Evolutionary conservation across 2,329 filamentous ascomycete genomes (phyloP).

Genomic region (Penicillium concentricum): DNA sequence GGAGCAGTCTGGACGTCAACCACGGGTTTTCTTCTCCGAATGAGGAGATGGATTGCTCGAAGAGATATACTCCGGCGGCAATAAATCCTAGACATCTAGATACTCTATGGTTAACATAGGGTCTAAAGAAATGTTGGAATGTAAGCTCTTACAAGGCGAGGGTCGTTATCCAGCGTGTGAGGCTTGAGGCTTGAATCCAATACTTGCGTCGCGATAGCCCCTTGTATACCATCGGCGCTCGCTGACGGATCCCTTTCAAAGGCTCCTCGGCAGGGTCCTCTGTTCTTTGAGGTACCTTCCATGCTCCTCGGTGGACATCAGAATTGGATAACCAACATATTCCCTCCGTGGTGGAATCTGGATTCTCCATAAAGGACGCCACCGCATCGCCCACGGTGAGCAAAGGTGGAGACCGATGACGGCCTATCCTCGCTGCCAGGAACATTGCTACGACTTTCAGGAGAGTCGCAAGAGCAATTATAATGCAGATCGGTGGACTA

Average conservation of each 20-base stretch:
- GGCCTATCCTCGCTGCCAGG: constrained; percentile 1
- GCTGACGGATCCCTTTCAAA: neutral
- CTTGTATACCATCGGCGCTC: neutral
- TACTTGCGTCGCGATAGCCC: neutral
- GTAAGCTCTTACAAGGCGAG: neutral
- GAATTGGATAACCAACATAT: constrained; percentile 7
- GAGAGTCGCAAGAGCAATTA: constrained; percentile 5
- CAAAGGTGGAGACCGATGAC: constrained; percentile 1
- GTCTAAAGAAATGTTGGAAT: neutral
- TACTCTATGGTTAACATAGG: neutral
- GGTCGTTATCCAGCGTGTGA: neutral
- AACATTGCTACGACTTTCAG: constrained; percentile 19
- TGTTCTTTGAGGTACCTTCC: neutral
- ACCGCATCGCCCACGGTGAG: constrained; percentile 31
- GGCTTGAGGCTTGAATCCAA: neutral
- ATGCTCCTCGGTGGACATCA: neutral
- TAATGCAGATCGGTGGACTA: constrained; percentile 9
- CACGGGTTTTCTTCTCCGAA: neutral
- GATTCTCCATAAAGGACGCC: constrained; percentile 23
- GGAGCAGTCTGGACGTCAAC: neutral
- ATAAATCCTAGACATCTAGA: neutral
- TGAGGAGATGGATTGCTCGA: neutral
- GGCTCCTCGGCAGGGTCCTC: neutral
- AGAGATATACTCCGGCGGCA: neutral
- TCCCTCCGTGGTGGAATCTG: constrained; percentile 13